Evolutionary conservation across 2,329 filamentous ascomycete species (phyloP).

Genomic region (Colletotrichum tanaceti): DNA sequence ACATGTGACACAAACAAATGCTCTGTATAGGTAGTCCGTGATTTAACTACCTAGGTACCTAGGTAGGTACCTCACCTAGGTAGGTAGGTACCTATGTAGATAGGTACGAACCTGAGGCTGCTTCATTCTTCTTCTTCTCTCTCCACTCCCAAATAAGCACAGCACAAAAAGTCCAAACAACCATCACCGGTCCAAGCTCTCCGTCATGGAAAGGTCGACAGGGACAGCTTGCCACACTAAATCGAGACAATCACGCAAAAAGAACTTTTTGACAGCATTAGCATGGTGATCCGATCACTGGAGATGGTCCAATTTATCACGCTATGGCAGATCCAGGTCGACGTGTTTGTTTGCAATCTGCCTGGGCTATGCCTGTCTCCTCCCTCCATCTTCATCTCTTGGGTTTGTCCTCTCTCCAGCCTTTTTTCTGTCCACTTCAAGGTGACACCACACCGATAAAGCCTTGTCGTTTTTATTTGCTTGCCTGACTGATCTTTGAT

Average conservation of each 20-base stretch:
- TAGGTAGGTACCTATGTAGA: too few species aligned
- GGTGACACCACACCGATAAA: background rate
- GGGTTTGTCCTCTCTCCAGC: background rate
- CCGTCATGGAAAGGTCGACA: too few species aligned
- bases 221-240: slow-evolving; percentile 14
- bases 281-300: background rate
- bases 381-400: too few species aligned
- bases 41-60: too few species aligned
- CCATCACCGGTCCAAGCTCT: background rate
- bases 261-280: background rate
- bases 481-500: background rate
- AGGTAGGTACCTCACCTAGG: too few species aligned
- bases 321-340: slow-evolving; percentile 23
- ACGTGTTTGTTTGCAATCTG: slow-evolving; percentile 33
- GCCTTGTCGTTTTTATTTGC: background rate
- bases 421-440: background rate
- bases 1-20: too few species aligned
- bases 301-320: slow-evolving; percentile 39
- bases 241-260: background rate
- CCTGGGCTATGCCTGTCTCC: slow-evolving; percentile 31
- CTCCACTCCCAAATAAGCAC: background rate
- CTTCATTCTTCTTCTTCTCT: background rate
- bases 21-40: too few species aligned
- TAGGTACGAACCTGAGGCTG: too few species aligned
- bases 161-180: background rate